Base-by-base conservation (phyloP, 1,139 yeast species). In the Saccharomycopsis hybrid region DNA sequence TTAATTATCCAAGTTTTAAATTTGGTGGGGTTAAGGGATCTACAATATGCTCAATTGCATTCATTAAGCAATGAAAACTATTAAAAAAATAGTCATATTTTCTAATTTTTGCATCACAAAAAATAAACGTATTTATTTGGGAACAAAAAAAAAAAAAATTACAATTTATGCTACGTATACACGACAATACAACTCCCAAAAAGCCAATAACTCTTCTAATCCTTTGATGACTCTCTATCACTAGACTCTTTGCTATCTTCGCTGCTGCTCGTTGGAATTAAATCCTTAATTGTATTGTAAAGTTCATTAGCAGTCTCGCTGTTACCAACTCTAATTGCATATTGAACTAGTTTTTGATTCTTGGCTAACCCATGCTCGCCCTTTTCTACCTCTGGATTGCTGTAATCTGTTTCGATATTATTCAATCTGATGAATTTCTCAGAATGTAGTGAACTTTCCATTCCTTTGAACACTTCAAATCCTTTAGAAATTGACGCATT, bases 1-100 rank as follows among this genome's bases (percentile, higher is more conserved):
- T 90, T 45, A 65, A 75, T 28, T 92, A 89, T 63, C 97, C 96
- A 3, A 74, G 78, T 5, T 88, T 88, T 62, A 78, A 82, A 63
- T 92, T 89, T 66, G 97, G 96, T 2, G 97, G 98, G 4, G 78
- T 74, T 5, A 76, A 82, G 58, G 98, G 98, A 2, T 78, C 87
- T 41, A 82, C 97, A 1, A 85, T 92, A 43, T 87, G 96, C 63
- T 84, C 90, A 49, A 76, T 90, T 46, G 96, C 94, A 27, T 92
- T 90, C 62, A 68, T 70, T 29, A 78, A 72, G 58, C 49, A 50
- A 33, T 61, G 56, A 52, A 28, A 18, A 18, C 18, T 18, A 18
- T 18, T 18, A 18, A 18, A 18, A 18, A 18, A 18, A 18, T 18
- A 18, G 18, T 18, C 18, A 13, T 36, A 36, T 9, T 36, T 36